Evolutionary conservation across 208 protist genomes (phyloP), one percentile per base, ranked within the genome.

Genomic region (Plasmodiophora brassicae): DNA sequence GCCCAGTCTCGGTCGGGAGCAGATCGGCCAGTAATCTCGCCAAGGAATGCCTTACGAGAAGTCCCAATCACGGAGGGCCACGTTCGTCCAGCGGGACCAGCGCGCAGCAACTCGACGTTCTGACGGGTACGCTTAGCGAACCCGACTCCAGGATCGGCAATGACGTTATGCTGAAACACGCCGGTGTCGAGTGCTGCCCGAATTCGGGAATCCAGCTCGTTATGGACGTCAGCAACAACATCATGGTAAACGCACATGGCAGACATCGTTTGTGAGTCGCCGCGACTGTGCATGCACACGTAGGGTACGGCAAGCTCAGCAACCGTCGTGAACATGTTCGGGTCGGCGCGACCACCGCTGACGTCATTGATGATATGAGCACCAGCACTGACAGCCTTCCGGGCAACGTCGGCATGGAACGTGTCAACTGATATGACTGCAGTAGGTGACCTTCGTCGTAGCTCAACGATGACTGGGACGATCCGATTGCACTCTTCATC

Each of bases 211-310:
- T 78, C n/a, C 32, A 78, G 5, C 5, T 5, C 5, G n/a, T 78
- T 38, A 32, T n/a, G 10, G 65, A 78, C 41, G 32, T 78, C 65
- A 14, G 32, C 14, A 38, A 44, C 32, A 14, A 78, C 10, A 32
- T 78, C n/a, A 8, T 5, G 10, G n/a, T 78, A 78, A n/a, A 5
- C 5, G 65, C 41, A 44, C 14, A 78, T n/a, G 32, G 5, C 20
- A 8, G 65, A 36, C 65, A 78, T 78, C 32, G 14, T 78, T 38
- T 5, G 10, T 5, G 65, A 38, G 41, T 78, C 65, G 5, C 65
- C 65, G 10, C 65, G 32, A n/a, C 32, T 78, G n/a, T 78, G 65
- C 65, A 78, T 78, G n/a, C 65, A 78, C n/a, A 78, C 65, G 41
- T 38, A 78, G 5, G 65, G 65, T 14, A 78, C 65, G 32, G 32